Evolutionary conservation across 331 rosid species (phyloP).

Genomic region (Cucumis variabilis): DNA sequence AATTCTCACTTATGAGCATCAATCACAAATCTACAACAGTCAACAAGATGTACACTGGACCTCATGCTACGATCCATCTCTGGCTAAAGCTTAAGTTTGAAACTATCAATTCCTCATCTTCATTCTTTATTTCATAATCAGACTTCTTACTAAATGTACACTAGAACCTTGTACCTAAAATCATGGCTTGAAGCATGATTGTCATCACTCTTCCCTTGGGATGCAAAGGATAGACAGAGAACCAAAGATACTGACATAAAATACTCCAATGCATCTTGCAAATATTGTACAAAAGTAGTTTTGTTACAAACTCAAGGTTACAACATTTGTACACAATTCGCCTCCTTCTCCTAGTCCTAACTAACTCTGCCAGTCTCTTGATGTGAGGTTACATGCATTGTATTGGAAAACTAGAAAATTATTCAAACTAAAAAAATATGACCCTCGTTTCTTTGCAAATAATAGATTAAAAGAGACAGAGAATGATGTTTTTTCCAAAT

Average conservation of each 20-base stretch:
- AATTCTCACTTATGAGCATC: no score
- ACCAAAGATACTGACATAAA: not conserved
- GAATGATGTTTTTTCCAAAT: not conserved
- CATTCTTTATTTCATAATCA: conserved; percentile 4
- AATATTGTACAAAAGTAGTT: not conserved
- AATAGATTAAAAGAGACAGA: no score
- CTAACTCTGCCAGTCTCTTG: not conserved
- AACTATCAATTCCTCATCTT: not conserved
- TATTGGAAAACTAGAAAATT: not conserved
- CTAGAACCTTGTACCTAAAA: conserved; percentile 6
- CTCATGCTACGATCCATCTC: not conserved
- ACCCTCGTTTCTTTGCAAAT: no score
- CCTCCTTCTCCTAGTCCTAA: not conserved
- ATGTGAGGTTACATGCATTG: not conserved
- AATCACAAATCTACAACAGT: no score
- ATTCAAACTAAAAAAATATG: not conserved
- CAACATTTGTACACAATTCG: not conserved
- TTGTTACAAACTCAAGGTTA: conserved; percentile 8
- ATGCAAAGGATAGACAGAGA: not conserved
- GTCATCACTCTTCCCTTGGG: not conserved
- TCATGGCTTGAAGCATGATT: not conserved
- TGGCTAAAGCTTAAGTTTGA: conserved; percentile 3
- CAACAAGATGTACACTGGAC: no score
- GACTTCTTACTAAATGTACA: not conserved
- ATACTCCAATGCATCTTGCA: not conserved